phyloP scores from a whole-genome alignment of 129 eudicot species.

The Smallanthus sonchifolius region DNA sequence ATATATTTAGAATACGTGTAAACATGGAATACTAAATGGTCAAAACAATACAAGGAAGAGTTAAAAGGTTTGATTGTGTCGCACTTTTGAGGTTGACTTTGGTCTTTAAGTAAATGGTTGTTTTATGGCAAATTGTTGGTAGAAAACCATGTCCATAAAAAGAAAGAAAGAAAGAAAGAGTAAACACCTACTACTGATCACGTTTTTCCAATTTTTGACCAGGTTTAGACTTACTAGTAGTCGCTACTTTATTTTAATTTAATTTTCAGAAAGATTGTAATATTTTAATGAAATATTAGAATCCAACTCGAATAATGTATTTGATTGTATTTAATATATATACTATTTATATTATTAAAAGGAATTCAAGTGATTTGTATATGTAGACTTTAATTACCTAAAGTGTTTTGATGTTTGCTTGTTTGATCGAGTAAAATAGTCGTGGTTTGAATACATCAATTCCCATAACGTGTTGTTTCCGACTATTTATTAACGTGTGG shows the following conservation, averaged over 20 bases:
- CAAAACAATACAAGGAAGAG: constrained; percentile 1
- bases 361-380: no score
- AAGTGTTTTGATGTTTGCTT: background rate
- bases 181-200: background rate
- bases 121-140: constrained; percentile 24
- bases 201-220: background rate
- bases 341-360: no score
- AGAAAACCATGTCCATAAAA: constrained; percentile 15
- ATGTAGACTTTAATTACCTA: no score
- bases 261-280: background rate
- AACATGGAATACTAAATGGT: constrained; percentile 1
- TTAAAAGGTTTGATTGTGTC: constrained; percentile 23
- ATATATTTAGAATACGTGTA: background rate
- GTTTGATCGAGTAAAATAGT: constrained; percentile 15
- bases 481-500: constrained; percentile 27
- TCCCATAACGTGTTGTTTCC: constrained; percentile 11
- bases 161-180: no score
- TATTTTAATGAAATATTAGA: background rate
- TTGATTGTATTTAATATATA: no score
- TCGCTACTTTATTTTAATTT: background rate
- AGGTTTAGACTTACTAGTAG: background rate
- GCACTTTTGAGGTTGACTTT: constrained; percentile 14
- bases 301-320: background rate
- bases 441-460: constrained; percentile 11
- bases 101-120: constrained; percentile 4